These are phyloP conservation scores for Kurtzmaniella quercitrusa DNA, from an alignment of 1,139 yeast genomes.

Conservation along the genomic window DNA sequence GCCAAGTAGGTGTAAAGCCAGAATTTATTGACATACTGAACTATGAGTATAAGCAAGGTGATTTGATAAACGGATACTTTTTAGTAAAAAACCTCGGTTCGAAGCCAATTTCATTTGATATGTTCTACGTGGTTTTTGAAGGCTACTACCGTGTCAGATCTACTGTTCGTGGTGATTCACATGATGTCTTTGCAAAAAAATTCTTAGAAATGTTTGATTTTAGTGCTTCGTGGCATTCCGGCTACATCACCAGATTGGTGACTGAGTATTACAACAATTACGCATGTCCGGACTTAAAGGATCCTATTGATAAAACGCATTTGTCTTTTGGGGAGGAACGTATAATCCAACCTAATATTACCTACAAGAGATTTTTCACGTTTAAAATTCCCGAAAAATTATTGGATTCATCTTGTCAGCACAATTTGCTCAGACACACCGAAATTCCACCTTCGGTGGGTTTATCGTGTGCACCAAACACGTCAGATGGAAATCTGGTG, in stretches of 20 bases:
- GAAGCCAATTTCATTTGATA: constrained; percentile 31
- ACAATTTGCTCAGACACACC: constrained; percentile 31
- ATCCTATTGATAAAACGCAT: constrained; percentile 26
- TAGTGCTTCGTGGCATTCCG: constrained; percentile 35
- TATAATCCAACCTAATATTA: constrained; percentile 23
- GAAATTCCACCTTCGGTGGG: constrained; percentile 41
- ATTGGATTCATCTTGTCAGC: constrained; percentile 36
- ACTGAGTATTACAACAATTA: constrained; percentile 20
- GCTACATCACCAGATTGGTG: constrained; percentile 28
- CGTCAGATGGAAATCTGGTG: background rate
- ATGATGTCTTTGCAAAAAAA: constrained; percentile 18
- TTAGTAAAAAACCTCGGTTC: constrained; percentile 24
- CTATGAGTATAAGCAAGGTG: constrained; percentile 40
- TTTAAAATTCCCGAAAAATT: constrained; percentile 38
- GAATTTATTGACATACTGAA: constrained; percentile 29
- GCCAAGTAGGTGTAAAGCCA: constrained; percentile 25
- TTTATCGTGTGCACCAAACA: constrained; percentile 9
- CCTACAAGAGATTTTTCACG: constrained; percentile 39
- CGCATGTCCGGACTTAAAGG: constrained; percentile 15
- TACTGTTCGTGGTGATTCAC: constrained; percentile 3
- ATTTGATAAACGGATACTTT: constrained; percentile 36
- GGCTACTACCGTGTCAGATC: constrained; percentile 24
- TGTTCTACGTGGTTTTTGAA: constrained; percentile 42
- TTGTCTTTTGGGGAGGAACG: constrained; percentile 23
- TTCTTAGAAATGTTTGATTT: constrained; percentile 45